These are phyloP conservation scores for Fusarium foetens DNA, from an alignment of 2,329 filamentous ascomycete genomes.

Conservation along the genomic window DNA sequence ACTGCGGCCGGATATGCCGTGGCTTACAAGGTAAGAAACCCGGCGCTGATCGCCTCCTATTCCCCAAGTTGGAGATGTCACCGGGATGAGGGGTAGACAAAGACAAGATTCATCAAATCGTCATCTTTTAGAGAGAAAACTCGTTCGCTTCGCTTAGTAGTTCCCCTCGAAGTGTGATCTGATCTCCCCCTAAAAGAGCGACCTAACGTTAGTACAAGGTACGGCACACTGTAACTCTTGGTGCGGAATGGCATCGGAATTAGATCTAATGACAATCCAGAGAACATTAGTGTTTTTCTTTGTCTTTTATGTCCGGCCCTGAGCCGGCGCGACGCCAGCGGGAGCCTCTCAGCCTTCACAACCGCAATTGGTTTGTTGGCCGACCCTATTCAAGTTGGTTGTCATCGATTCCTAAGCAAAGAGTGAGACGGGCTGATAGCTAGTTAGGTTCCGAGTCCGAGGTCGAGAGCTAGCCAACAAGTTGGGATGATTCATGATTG, in stretches of 20 bases:
- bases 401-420: background rate
- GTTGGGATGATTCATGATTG: conserved; percentile 13
- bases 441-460: background rate
- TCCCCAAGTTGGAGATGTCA: conserved; percentile 11
- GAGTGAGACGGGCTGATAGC: background rate
- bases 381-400: conserved; percentile 7
- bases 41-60: conserved; percentile 21
- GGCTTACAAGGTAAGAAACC: conserved; percentile 18
- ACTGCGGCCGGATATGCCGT: conserved; percentile 17
- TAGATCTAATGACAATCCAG: background rate
- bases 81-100: conserved; percentile 6
- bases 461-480: conserved; percentile 8
- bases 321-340: conserved; percentile 31
- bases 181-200: conserved; percentile 8
- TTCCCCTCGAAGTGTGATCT: background rate
- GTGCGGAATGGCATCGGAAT: conserved; percentile 1
- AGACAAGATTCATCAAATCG: conserved; percentile 20
- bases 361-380: conserved; percentile 17
- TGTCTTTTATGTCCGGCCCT: conserved; percentile 20
- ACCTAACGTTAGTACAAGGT: conserved; percentile 7
- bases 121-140: conserved; percentile 22
- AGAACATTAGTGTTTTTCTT: conserved; percentile 9
- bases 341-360: conserved; percentile 10
- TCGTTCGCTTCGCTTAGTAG: conserved; percentile 2
- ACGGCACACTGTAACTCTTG: background rate